Percentiles rank a stretch among this genome's conserved stretches.
Evolutionary conservation across 2,329 filamentous ascomycete genomes (phyloP).

Genomic region (Elsinoe ampelina): DNA sequence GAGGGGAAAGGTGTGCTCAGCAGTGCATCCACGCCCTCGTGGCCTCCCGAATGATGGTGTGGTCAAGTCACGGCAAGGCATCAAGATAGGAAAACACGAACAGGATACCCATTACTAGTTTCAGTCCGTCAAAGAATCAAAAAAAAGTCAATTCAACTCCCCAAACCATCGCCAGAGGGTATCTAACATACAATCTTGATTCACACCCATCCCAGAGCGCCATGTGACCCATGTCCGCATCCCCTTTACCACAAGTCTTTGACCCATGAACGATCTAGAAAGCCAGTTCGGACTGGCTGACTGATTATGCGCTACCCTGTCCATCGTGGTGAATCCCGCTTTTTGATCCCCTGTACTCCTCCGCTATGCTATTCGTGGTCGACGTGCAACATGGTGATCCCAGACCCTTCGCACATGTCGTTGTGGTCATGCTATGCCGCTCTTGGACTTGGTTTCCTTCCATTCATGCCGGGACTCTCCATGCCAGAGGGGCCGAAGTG

Average conservation of each 20-base stretch:
- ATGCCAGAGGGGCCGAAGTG: background rate
- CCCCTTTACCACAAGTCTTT: background rate
- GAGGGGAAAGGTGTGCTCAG: too few species aligned
- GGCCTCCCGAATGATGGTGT: background rate
- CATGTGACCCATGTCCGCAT: background rate
- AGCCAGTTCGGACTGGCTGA: too few species aligned
- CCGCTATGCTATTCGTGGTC: background rate
- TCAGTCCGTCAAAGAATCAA: background rate
- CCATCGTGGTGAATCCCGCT: background rate
- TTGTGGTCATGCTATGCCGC: background rate
- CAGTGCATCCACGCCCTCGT: too few species aligned
- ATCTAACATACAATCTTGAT: constrained; percentile 11
- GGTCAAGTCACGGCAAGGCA: background rate
- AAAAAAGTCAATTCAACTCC: background rate
- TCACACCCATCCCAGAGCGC: background rate
- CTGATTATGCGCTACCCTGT: background rate
- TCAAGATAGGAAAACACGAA: background rate
- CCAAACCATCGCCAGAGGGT: constrained; percentile 10
- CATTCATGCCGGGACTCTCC: background rate
- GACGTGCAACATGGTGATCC: too few species aligned
- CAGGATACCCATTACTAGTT: background rate
- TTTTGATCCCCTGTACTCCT: background rate
- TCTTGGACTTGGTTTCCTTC: background rate
- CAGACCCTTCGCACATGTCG: too few species aligned
- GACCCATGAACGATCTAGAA: background rate